A percentile compares a stretch with the other conserved stretches of the same genome.
Conservation (phyloP, 148 eudicot genomes). For the Selenicereus undatus region DNA sequence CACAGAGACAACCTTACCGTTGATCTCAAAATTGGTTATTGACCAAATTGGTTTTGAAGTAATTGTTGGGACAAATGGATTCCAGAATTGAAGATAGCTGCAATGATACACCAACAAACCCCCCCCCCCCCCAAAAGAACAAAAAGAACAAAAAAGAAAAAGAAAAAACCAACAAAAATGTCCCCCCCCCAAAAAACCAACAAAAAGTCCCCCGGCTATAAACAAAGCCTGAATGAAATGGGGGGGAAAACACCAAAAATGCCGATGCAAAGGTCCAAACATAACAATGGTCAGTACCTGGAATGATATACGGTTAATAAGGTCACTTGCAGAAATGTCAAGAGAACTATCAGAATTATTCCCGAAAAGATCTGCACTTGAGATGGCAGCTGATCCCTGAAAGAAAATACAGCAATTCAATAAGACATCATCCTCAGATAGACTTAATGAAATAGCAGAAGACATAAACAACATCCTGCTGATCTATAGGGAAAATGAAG, state of each 20-base stretch:
- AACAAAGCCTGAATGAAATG: background rate
- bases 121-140: too few species aligned
- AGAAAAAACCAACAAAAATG: background rate
- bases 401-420: background rate
- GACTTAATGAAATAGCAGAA: background rate
- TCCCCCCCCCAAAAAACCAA: background rate
- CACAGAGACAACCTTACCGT: too few species aligned
- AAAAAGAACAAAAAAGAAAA: too few species aligned
- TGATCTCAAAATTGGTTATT: background rate
- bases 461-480: too few species aligned
- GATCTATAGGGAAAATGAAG: too few species aligned
- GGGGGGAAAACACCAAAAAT: background rate
- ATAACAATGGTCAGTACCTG: constrained; percentile 47
- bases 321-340: constrained; percentile 81
- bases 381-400: constrained; percentile 86
- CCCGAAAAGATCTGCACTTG: constrained; percentile 97
- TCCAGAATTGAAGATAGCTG: too few species aligned
- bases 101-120: too few species aligned
- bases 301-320: constrained; percentile 77
- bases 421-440: too few species aligned
- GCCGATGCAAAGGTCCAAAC: background rate
- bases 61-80: background rate
- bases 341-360: constrained; percentile 33
- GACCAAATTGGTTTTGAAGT: too few species aligned
- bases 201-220: background rate